Base-by-base conservation (phyloP, 2,329 filamentous ascomycete genomes). In the Colletotrichum lentis region DNA sequence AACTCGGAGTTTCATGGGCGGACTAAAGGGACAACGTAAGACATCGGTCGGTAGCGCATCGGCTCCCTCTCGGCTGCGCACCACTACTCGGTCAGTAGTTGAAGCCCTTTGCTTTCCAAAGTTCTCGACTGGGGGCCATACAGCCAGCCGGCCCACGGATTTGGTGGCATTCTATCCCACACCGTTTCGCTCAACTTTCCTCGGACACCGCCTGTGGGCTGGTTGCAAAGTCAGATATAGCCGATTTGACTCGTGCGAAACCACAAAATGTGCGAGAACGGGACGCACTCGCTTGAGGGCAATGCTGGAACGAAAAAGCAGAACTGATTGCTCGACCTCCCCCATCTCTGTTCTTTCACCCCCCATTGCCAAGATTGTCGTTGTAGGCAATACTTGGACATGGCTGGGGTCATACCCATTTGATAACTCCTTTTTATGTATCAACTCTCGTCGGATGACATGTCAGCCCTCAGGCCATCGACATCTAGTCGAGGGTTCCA, bases 101-200 rank as follows among this genome's bases (percentile, higher is more conserved):
- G 47, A 61, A 46, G 22, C 20, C 27, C 56, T 27, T 18, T 47
- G 18, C 8, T 37, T 39, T 22, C 7, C 27, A 31, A 31, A 31
- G 14, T 27, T 20, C 5, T 10, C 3, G 39, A 27, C 39, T 31
- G 46, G 27, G 39, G n/a, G 8, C n/a, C 62, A 47, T 27, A 54
- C 56, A 65, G 16, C 37, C 56, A 61, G 10, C 24, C 53, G 35
- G 39, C 12, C 43, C 61, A 39, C 46, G 35, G 37, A 37, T 22
- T 55, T 60, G 47, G 39, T 22, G 14, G 31, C 62, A 27, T 37
- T 37, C 31, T n/a, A 37, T 14, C 5, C 12, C 35, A 16, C 10
- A 20, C 31, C 20, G 50, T 62, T 62, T 62, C 41, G 50, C 24
- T 24, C 43, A 35, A 31, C 16, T 24, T 37, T 47, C 60, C 31